Evolutionary conservation across 768 basidiomycete genomes (phyloP), one percentile per base, ranked within the genome.

Genomic region (Chalciporus piperatus): DNA sequence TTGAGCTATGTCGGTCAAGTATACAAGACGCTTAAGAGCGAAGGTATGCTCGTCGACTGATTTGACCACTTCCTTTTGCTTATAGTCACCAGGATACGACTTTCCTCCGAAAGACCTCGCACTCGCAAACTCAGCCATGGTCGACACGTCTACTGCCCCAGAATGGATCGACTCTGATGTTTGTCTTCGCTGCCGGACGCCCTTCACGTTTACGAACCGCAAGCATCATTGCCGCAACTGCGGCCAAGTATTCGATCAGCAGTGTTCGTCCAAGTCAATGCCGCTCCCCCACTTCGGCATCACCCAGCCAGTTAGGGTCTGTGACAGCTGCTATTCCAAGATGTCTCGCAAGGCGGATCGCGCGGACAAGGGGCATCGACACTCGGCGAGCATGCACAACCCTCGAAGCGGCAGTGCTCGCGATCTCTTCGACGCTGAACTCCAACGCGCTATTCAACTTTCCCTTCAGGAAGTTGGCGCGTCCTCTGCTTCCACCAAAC

Each of bases 151-250:
- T 60, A 91, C 87, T 0, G 90, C 97, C 0, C 97, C 97, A 2
- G 91, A 96, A 65, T 99, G 97, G 97, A 88, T 92, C 40, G 96
- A 98, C 66, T 93, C 93, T 0, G 92, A 97, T 41, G 82, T 94
- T 14, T 99, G 97, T 67, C 81, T 96, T 51, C 84, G 93, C 17
- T 99, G 97, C 69, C 82, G 97, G 16, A 85, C 89, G 0, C 68
- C 91, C 0, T 99, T 99, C 70, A 82, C 85, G 0, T 94, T 98
- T 66, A 97, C 94, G 27, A 98, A 98, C 66, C 82, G 97, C 45
- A 98, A 98, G 66, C 97, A 99, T 62, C 97, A 99, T 63, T 99
- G 97, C 66, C 84, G 97, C 13, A 98, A 98, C 68, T 99, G 97
- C 70, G 97, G 97, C 8, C 86, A 88, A 65, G 93, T 98, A 13